Base-by-base conservation (phyloP, 139 green algal species). In the Picochlorum sp. region DNA sequence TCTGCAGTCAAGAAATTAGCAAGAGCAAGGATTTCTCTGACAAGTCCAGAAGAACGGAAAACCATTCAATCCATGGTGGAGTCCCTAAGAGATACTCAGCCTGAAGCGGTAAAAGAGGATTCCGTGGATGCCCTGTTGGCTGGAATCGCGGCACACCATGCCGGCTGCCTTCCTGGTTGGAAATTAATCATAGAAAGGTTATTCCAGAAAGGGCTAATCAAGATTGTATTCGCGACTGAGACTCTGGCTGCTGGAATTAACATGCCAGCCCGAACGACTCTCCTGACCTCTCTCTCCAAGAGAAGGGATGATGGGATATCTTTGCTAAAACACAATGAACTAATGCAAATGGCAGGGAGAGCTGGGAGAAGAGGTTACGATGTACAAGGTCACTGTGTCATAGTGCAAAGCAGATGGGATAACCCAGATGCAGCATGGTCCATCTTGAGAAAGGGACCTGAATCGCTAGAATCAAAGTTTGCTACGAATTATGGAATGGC, bases 241-340 rank as follows among this genome's bases (percentile, higher is more conserved):
- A 98, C 91, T 20, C 72, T 98, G n/a, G 90, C 91, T 2, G 89
- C 91, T 0, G 91, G 91, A 43, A 94, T 97, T 73, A 98, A 98
- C 82, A 98, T 98, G 91, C 91, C 91, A 6, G 91, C 91, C 0
- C 77, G 91, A 55, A 93, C 85, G n/a, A 91, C 85, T 10, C 56
- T 95, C 29, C 80, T 95, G 49, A 78, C 69, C 18, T 64, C 68
- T 7, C 65, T 95, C n/a, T 76, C 75, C 1, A 81, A 81, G 37
- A 70, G 70, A 24, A 79, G 72, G 4, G 74, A 86, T 57, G 65
- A 67, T 4, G 76, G 63, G 8, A 68, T 80, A 30, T 20, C 58
- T 33, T 7, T 32, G 9, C 67, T 95, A 59, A 72, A 68, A 25
- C 87, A 95, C 69, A 95, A 95, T 69, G 86, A 95, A 58, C 78